A percentile compares a stretch with the other conserved stretches of the same genome.
Evolutionary conservation across 257 asterid species (phyloP).

Genomic region (Eucommia ulmoides): DNA sequence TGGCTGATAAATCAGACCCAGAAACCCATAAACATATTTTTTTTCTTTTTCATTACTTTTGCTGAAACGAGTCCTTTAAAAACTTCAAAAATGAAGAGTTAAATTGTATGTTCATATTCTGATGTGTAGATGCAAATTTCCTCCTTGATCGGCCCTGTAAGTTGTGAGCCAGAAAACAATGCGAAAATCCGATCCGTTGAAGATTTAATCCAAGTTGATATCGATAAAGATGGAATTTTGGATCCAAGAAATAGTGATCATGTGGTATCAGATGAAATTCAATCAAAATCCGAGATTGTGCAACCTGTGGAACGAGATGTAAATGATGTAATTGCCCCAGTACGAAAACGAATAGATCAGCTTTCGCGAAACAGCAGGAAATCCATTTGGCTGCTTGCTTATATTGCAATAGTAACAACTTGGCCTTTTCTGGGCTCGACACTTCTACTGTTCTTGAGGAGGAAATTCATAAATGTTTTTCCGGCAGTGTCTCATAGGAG

Average conservation of each 20-base stretch:
- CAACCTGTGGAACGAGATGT: slow-evolving; percentile 12
- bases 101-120: too few relatives aligned
- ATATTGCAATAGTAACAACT: slow-evolving; percentile 51
- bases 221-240: slow-evolving; percentile 12
- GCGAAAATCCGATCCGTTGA: too few relatives aligned
- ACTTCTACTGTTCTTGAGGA: slow-evolving; percentile 33
- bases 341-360: slow-evolving; percentile 41
- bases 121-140: slow-evolving; percentile 28
- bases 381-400: slow-evolving; percentile 64
- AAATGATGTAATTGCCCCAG: slow-evolving; percentile 21
- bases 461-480: slow-evolving; percentile 21
- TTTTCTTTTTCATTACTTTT: too few relatives aligned
- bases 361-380: slow-evolving; percentile 29
- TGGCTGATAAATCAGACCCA: background rate
- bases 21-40: background rate
- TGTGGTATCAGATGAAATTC: slow-evolving; percentile 5
- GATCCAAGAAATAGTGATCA: slow-evolving; percentile 10
- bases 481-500: slow-evolving; percentile 12
- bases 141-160: slow-evolving; percentile 18
- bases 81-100: too few relatives aligned
- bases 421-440: slow-evolving; percentile 71
- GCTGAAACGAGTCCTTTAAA: too few relatives aligned
- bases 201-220: slow-evolving; percentile 7
- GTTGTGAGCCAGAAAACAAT: too few relatives aligned
- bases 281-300: slow-evolving; percentile 8